Evolutionary conservation across 257 asterid species (phyloP).

Genomic region (Solanum virginianum): DNA sequence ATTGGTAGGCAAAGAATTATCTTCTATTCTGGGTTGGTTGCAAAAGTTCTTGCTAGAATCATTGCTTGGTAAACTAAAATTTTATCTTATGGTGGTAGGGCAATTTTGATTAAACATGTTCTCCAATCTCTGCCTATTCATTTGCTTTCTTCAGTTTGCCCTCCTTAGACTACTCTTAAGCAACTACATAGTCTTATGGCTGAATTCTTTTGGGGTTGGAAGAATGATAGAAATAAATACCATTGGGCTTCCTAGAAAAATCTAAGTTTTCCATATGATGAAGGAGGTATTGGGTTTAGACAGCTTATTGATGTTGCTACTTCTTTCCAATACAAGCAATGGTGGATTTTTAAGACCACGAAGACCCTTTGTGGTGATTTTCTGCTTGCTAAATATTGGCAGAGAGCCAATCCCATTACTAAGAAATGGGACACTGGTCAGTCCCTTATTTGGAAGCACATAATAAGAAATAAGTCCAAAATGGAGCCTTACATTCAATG

Average conservation of each 20-base stretch:
- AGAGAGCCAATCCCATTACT: neutral
- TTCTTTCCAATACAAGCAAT: neutral
- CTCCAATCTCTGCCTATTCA: no score
- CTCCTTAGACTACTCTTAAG: neutral
- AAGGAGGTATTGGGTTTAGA: accelerated
- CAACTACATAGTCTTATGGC: accelerated
- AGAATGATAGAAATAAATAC: accelerated
- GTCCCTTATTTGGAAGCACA: accelerated
- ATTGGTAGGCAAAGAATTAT: no score
- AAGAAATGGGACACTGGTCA: neutral
- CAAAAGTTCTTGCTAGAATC: accelerated
- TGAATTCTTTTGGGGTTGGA: neutral
- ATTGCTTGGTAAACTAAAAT: accelerated
- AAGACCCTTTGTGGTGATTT: neutral
- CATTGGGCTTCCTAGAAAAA: neutral
- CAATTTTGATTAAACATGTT: accelerated
- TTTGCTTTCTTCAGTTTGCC: accelerated
- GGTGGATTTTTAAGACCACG: neutral
- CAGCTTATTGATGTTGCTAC: accelerated
- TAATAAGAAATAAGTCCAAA: accelerated
- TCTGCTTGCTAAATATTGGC: neutral
- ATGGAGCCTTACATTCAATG: neutral
- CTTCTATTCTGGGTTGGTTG: no score
- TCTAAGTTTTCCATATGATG: neutral
- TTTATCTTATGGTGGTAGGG: accelerated